phyloP scores from a whole-genome alignment of 805 yeast genomes.

The Ogataea henricii region DNA sequence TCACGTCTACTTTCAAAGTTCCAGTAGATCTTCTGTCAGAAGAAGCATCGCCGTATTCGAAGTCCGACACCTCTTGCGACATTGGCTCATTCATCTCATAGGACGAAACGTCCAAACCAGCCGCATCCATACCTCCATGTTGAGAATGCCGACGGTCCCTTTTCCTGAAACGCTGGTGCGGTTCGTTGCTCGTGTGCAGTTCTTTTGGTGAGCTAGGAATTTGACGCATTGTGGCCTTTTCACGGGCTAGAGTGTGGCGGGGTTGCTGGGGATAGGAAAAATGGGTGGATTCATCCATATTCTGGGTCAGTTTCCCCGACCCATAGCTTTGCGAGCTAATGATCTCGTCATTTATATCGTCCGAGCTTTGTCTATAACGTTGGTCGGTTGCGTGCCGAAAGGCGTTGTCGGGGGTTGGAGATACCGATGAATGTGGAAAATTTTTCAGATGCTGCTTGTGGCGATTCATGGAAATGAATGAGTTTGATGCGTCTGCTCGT shows the following conservation, averaged over 20 bases:
- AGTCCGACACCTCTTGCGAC: slow-evolving; percentile 24
- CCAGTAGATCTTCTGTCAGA: not conserved
- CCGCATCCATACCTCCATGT: not conserved
- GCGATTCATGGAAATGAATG: slow-evolving; percentile 1
- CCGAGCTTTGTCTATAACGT: slow-evolving; percentile 9
- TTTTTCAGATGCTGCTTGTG: slow-evolving; percentile 11
- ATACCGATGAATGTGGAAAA: not conserved
- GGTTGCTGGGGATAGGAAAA: not conserved
- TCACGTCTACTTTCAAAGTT: slow-evolving; percentile 7
- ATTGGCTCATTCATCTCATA: slow-evolving; percentile 22
- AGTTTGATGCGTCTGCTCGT: not conserved
- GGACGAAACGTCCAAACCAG: slow-evolving; percentile 12
- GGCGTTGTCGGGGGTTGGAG: not conserved
- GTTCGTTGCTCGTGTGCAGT: not conserved
- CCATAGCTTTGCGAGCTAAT: slow-evolving; percentile 20
- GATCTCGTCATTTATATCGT: slow-evolving; percentile 21
- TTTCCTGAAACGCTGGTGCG: not conserved
- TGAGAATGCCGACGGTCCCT: not conserved
- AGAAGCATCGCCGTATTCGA: slow-evolving; percentile 14
- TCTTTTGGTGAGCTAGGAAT: slow-evolving; percentile 5
- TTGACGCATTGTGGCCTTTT: slow-evolving; percentile 2
- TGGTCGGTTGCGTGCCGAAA: not conserved
- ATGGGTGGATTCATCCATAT: not conserved
- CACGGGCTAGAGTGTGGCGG: not conserved
- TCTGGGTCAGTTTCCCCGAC: slow-evolving; percentile 8